Conservation (phyloP, 495 filamentous ascomycete genomes). For the Penicillium simplicissimum region DNA sequence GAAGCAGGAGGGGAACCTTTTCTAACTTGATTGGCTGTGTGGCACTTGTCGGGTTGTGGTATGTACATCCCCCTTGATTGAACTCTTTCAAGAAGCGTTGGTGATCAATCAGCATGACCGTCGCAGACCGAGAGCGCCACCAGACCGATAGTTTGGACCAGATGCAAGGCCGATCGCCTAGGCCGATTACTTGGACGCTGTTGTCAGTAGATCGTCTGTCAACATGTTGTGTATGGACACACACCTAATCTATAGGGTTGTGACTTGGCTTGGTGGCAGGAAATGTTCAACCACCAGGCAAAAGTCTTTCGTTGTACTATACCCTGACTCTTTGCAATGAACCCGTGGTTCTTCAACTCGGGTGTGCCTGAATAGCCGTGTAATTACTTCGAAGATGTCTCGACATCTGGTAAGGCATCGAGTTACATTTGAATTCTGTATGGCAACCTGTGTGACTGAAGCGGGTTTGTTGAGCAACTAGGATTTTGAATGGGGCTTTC, state of each 20-base stretch:
- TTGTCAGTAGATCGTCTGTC: not conserved
- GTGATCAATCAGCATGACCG: conserved; percentile 26
- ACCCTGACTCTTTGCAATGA: not conserved
- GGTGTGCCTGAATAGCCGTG: not conserved
- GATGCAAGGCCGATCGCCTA: conserved; percentile 28
- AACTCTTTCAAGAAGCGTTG: conserved; percentile 9
- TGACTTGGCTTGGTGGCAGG: not conserved
- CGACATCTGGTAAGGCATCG: not conserved
- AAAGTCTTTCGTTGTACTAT: not conserved
- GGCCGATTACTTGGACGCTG: not conserved
- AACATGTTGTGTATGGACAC: not conserved
- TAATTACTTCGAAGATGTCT: not conserved
- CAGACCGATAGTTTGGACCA: conserved; percentile 19
- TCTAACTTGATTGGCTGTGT: not conserved
- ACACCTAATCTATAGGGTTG: not conserved
- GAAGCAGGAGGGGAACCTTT: conserved; percentile 6
- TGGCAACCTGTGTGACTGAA: conserved; percentile 4
- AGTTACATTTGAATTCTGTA: not conserved
- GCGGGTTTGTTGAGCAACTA: not conserved
- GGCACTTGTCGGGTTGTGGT: conserved; percentile 6
- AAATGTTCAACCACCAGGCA: not conserved
- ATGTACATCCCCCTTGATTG: conserved; percentile 29
- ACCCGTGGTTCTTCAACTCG: not conserved
- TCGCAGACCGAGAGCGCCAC: conserved; percentile 19
- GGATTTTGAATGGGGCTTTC: not conserved